These are phyloP conservation scores for Cladosporium halotolerans DNA, from an alignment of 2,329 filamentous ascomycete genomes.

Conservation along the genomic window DNA sequence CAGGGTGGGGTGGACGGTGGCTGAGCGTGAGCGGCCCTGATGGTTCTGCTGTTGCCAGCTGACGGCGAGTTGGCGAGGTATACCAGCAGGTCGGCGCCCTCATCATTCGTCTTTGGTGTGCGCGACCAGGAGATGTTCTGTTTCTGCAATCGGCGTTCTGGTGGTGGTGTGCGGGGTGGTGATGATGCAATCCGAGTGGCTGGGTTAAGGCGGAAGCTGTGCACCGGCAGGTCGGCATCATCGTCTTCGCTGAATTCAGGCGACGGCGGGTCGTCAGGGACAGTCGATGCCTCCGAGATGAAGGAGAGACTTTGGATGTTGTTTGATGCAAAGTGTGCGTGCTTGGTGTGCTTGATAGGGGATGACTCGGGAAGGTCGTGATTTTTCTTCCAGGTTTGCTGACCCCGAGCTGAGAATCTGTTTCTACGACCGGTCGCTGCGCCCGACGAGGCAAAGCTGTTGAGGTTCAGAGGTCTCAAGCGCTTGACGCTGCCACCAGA, in stretches of 20 bases:
- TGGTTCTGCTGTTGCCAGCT: constrained; percentile 55
- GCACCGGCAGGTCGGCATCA: constrained; percentile 69
- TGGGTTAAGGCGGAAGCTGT: constrained; percentile 59
- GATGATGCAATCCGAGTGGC: constrained; percentile 58
- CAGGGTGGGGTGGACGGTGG: constrained; percentile 51
- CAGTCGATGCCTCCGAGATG: constrained; percentile 63
- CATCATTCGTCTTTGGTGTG: constrained; percentile 60
- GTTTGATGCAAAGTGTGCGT: constrained; percentile 63
- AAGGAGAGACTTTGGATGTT: constrained; percentile 71
- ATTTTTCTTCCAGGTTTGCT: constrained; percentile 67
- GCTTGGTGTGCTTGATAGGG: constrained; percentile 70
- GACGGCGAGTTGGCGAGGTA: constrained; percentile 91
- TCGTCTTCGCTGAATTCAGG: constrained; percentile 68
- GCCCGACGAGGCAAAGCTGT: constrained; percentile 22
- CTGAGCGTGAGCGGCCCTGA: constrained; percentile 10
- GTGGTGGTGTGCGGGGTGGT: constrained; percentile 74
- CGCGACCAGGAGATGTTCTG: constrained; percentile 37
- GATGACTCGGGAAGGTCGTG: constrained; percentile 79
- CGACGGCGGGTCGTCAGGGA: constrained; percentile 56
- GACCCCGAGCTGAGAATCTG: constrained; percentile 28
- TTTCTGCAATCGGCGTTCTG: constrained; percentile 36
- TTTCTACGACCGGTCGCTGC: constrained; percentile 27
- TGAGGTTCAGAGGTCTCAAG: constrained; percentile 19
- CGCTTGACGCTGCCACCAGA: constrained; percentile 49
- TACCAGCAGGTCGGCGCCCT: constrained; percentile 78